Evolutionary conservation across 73 alveolate species (phyloP), one percentile per base, ranked within the genome.

Genomic region (Tetrahymena malaccensis): DNA sequence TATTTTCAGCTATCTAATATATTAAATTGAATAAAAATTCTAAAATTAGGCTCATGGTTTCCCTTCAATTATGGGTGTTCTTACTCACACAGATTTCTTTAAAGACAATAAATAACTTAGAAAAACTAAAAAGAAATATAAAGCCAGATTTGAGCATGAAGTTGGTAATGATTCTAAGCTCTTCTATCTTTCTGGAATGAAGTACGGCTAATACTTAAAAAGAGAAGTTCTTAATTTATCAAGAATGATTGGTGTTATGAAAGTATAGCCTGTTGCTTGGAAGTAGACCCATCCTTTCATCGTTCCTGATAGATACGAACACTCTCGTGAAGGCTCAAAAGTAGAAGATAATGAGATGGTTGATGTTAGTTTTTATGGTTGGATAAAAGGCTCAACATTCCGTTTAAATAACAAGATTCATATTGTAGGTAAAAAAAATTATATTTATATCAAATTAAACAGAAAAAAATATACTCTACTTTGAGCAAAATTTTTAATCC

Each of bases 81-180:
- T 99, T 43, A 99, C 99, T 10, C 99, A 99, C 96, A 97, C 99
- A 95, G 99, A 99, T 96, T 98, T 98, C 96, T 99, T 98, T 95
- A 98, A 98, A 97, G 99, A 99, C 95, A 99, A 99, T 98, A 99
- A 99, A 97, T 96, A 98, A 97, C 98, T 99, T 38, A 97, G 99
- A 84, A 99, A 99, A 97, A 99, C 98, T 94, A 98, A 98, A 96
- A 98, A 98, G 97, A 98, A 97, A 96, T 98, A 99, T 96, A 99
- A 99, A 97, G 99, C 99, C 97, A 98, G 99, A 97, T 99, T 99
- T 96, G 97, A 99, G 98, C 98, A 99, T 38, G 99, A 99, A 96
- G 99, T 99, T 17, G 98, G 99, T 55, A 99, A 98, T 96, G 99
- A 99, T 94, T 99, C 99, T 15, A 99, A 99, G 98, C 98, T 99